Evolutionary conservation across 352 stramenopile species (phyloP).

Genomic region (Pythium apleroticum): DNA sequence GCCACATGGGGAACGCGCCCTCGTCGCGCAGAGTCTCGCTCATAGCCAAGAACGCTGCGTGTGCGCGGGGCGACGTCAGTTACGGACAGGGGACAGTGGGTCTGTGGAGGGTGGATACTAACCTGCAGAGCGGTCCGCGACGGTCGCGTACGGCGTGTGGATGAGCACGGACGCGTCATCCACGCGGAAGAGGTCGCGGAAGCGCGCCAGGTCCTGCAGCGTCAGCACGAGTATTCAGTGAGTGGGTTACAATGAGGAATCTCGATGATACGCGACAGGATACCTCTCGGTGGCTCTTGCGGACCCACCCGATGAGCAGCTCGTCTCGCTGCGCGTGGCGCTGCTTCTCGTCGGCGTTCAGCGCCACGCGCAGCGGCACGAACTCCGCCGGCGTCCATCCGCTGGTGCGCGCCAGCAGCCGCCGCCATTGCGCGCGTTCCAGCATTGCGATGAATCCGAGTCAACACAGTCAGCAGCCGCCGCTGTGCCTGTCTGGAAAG

Average conservation of each 20-base stretch:
- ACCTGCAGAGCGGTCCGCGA: conserved; percentile 21
- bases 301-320: conserved; percentile 26
- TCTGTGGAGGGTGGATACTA: background rate
- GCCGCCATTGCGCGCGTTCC: conserved; percentile 17
- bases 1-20: conserved; percentile 50
- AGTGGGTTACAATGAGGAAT: too few species aligned
- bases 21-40: conserved; percentile 44
- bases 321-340: background rate
- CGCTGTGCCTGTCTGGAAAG: background rate
- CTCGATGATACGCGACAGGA: too few species aligned
- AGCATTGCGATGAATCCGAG: too few species aligned
- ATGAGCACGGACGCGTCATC: conserved; percentile 18
- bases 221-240: too few species aligned
- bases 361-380: conserved; percentile 48
- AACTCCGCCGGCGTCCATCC: conserved; percentile 48
- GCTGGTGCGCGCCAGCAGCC: conserved; percentile 40
- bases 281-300: conserved; percentile 29
- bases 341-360: conserved; percentile 26
- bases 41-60: conserved; percentile 45
- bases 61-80: background rate
- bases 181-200: conserved; percentile 21
- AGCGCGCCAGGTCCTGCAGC: conserved; percentile 7
- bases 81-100: background rate
- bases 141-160: conserved; percentile 11
- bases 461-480: too few species aligned